Percentiles rank a stretch among this genome's conserved stretches.
phyloP scores from a whole-genome alignment of 2,329 filamentous ascomycete species.

The Pseudocercospora cruenta region DNA sequence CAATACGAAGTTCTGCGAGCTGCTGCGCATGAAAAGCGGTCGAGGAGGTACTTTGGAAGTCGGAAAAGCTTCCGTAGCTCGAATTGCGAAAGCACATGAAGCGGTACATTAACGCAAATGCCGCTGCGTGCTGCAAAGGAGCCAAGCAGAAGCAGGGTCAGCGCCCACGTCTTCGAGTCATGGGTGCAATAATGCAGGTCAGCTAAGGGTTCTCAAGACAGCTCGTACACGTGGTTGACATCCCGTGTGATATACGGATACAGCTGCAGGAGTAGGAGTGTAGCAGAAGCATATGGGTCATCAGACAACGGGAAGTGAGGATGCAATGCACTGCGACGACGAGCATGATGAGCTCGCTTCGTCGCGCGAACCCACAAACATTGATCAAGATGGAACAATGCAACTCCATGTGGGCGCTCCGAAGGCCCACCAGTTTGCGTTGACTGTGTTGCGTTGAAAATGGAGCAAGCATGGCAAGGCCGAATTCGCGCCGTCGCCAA shows the following conservation, averaged over 20 bases:
- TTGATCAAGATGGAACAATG: background rate
- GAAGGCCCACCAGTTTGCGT: background rate
- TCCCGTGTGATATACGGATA: background rate
- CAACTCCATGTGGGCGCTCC: background rate
- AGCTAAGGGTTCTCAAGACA: background rate
- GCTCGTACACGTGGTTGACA: background rate
- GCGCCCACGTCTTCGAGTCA: background rate
- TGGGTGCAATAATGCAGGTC: background rate
- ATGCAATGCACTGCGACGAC: background rate
- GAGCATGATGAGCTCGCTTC: background rate
- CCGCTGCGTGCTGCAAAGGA: background rate
- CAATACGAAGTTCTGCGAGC: background rate
- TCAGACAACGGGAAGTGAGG: background rate
- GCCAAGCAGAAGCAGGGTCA: background rate
- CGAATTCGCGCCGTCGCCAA: background rate
- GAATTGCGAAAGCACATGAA: background rate
- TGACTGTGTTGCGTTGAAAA: background rate
- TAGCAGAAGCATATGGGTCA: too few species aligned
- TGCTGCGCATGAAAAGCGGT: too few species aligned
- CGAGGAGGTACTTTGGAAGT: background rate
- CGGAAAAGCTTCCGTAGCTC: background rate
- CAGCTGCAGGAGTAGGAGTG: background rate
- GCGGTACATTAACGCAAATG: background rate
- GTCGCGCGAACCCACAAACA: background rate
- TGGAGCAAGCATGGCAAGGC: background rate